Percentiles rank a stretch among this genome's conserved stretches.
These are phyloP conservation scores for Adansonia digitata DNA, from an alignment of 345 rosid genomes.

Conservation along the genomic window DNA sequence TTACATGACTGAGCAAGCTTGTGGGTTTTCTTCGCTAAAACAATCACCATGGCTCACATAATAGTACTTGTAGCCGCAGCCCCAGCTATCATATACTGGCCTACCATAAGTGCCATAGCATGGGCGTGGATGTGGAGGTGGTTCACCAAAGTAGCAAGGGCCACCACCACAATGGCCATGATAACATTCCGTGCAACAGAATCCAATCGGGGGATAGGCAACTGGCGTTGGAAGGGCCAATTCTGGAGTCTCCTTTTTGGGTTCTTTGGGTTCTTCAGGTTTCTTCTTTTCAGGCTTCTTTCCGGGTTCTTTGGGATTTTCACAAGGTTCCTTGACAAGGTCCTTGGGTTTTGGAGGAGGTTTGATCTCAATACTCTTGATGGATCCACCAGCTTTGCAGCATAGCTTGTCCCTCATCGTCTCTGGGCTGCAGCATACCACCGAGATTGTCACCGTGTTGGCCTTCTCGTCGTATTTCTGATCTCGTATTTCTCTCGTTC, in stretches of 20 bases:
- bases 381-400: slow-evolving; percentile 45
- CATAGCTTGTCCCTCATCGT: slow-evolving; percentile 55
- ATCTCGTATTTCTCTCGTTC: slow-evolving; percentile 65
- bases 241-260: slow-evolving; percentile 1
- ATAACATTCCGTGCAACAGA: neutral
- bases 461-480: slow-evolving; percentile 61
- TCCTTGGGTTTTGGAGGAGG: slow-evolving; percentile 8
- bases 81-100: slow-evolving; percentile 53
- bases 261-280: neutral
- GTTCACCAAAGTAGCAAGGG: neutral
- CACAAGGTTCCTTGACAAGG: neutral
- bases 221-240: neutral
- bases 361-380: slow-evolving; percentile 50
- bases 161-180: neutral
- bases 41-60: slow-evolving; percentile 32
- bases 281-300: neutral
- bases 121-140: neutral
- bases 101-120: neutral
- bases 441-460: slow-evolving; percentile 59
- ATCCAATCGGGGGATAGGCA: neutral
- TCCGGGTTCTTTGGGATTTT: neutral
- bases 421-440: slow-evolving; percentile 78
- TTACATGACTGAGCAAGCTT: slow-evolving; percentile 47
- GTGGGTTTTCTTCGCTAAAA: slow-evolving; percentile 46
- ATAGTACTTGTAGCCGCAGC: slow-evolving; percentile 28